phyloP scores from a whole-genome alignment of 805 yeast genomes.

The Ogataea henricii region DNA sequence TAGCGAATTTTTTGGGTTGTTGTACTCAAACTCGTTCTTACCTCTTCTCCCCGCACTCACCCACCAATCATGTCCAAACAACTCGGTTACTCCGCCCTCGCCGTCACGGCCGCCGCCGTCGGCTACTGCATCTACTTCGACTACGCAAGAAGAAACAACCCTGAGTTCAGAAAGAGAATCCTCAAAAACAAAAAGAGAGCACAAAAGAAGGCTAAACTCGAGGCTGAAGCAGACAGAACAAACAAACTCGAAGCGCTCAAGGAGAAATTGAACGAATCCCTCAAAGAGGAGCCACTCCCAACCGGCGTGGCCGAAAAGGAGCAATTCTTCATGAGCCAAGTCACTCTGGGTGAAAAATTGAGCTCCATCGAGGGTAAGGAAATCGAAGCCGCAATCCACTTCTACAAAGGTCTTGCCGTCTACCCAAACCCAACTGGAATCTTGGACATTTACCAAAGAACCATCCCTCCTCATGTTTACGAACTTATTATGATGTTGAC shows the following conservation, averaged over 20 bases:
- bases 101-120: conserved; percentile 54
- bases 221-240: conserved; percentile 59
- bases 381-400: conserved; percentile 82
- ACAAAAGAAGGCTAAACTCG: conserved; percentile 54
- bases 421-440: conserved; percentile 95
- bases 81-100: conserved; percentile 38
- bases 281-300: conserved; percentile 76
- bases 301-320: conserved; percentile 68
- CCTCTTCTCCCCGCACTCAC: too few species aligned
- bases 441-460: conserved; percentile 84
- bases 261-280: conserved; percentile 61
- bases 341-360: conserved; percentile 82
- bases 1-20: background rate
- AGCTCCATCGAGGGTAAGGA: conserved; percentile 66
- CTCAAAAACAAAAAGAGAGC: conserved; percentile 64
- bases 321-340: conserved; percentile 77
- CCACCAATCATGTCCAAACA: conserved; percentile 30
- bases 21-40: background rate
- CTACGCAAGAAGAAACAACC: conserved; percentile 80
- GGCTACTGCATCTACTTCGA: conserved; percentile 91
- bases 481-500: conserved; percentile 86
- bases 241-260: conserved; percentile 61
- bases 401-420: conserved; percentile 90
- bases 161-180: conserved; percentile 78
- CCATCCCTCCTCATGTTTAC: conserved; percentile 78